Conservation (phyloP, 1,284 basidiomycete species). For the Fomitiporia mediterranea region DNA sequence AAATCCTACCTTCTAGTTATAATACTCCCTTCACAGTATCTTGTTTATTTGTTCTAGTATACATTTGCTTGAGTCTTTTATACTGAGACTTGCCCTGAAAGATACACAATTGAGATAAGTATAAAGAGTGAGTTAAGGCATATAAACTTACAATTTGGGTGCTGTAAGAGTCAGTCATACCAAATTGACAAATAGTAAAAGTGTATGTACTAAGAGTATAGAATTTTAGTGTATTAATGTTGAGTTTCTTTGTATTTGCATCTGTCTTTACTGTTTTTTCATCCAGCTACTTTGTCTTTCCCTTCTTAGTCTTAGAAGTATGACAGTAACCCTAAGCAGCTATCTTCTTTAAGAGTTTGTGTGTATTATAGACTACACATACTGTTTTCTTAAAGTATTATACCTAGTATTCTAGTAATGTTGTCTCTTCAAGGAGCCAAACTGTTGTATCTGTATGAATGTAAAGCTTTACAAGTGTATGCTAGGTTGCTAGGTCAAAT, state of each 20-base stretch:
- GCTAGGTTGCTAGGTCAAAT: conserved; percentile 29
- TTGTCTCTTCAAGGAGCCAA: conserved; percentile 22
- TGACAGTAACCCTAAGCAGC: background rate
- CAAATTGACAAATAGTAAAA: background rate
- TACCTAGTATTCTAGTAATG: conserved; percentile 24
- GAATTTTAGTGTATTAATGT: background rate
- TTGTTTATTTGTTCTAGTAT: conserved; percentile 12
- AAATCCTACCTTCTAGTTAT: background rate
- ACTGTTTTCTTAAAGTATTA: conserved; percentile 24
- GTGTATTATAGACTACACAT: conserved; percentile 24
- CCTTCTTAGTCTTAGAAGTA: background rate
- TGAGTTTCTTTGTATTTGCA: background rate
- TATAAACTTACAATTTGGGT: conserved; percentile 7
- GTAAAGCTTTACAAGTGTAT: conserved; percentile 32
- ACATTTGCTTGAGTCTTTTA: conserved; percentile 11
- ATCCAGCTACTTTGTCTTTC: background rate
- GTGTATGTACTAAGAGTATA: background rate
- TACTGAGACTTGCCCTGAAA: conserved; percentile 20
- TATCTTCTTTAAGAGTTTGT: conserved; percentile 11
- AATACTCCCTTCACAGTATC: background rate
- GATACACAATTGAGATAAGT: background rate
- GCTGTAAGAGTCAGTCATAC: conserved; percentile 1
- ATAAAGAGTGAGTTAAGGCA: background rate
- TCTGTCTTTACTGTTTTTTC: background rate
- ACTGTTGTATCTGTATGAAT: conserved; percentile 28